Evolutionary conservation across 2,329 filamentous ascomycete genomes (phyloP).

Genomic region (Decorospora gaudefroyi): DNA sequence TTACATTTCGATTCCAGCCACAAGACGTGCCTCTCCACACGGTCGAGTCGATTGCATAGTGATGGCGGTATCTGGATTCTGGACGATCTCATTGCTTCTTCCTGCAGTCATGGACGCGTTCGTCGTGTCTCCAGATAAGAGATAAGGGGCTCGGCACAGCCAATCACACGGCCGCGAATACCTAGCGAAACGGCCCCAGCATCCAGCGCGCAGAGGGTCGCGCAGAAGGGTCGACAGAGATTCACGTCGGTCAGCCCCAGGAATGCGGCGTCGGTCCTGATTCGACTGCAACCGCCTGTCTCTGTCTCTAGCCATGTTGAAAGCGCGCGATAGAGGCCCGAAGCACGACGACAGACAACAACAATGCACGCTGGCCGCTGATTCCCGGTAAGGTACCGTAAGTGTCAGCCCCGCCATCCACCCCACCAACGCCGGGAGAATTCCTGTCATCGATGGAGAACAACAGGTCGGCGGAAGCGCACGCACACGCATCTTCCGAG

Average conservation of each 20-base stretch:
- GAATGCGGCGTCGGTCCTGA: slow-evolving; percentile 17
- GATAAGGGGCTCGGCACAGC: slow-evolving; percentile 15
- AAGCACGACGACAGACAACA: slow-evolving; percentile 22
- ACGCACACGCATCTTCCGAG: slow-evolving; percentile 6
- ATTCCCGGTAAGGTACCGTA: slow-evolving; percentile 25
- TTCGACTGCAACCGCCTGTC: slow-evolving; percentile 9
- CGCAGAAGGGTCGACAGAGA: too few relatives aligned
- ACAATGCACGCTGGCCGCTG: slow-evolving; percentile 20
- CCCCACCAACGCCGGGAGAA: too few relatives aligned
- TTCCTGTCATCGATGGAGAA: too few relatives aligned
- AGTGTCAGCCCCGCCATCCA: slow-evolving; percentile 25
- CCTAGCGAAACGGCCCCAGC: slow-evolving; percentile 1
- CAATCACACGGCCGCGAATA: slow-evolving; percentile 13
- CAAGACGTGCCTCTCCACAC: too few relatives aligned
- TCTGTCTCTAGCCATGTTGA: slow-evolving; percentile 26
- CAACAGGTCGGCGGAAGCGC: too few relatives aligned
- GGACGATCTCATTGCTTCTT: slow-evolving; percentile 1
- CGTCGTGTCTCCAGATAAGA: not conserved
- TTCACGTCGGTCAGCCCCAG: too few relatives aligned
- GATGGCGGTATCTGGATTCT: too few relatives aligned
- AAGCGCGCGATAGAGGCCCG: slow-evolving; percentile 8
- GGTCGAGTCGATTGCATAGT: too few relatives aligned
- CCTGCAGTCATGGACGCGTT: slow-evolving; percentile 8
- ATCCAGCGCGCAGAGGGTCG: slow-evolving; percentile 2
- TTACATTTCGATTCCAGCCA: too few relatives aligned